These are phyloP conservation scores for Basipetospora chlamydospora DNA, from an alignment of 2,329 filamentous ascomycete species.

Conservation along the genomic window DNA sequence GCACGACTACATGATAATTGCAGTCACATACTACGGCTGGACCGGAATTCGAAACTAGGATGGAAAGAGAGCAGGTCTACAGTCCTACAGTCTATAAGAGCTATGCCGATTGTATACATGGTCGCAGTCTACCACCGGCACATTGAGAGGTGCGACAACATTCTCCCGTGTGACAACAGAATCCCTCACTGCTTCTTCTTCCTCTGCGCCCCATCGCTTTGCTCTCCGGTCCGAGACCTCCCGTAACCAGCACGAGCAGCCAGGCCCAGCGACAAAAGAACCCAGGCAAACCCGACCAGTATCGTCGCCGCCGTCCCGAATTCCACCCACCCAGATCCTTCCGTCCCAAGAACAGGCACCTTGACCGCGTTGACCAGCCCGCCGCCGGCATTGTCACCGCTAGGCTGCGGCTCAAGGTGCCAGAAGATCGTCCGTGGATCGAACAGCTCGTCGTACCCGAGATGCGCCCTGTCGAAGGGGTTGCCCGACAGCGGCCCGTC, in stretches of 20 bases:
- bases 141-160: too few relatives aligned
- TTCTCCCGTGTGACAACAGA: too few relatives aligned
- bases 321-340: constrained; percentile 30
- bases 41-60: too few relatives aligned
- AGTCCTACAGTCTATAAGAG: too few relatives aligned
- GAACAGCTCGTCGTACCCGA: constrained; percentile 81
- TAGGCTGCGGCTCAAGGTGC: constrained; percentile 49
- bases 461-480: constrained; percentile 69
- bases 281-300: constrained; percentile 52
- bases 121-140: too few relatives aligned
- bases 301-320: constrained; percentile 45
- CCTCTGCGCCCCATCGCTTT: not conserved
- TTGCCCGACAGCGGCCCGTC: constrained; percentile 56
- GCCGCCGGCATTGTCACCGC: not conserved
- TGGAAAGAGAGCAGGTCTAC: too few relatives aligned
- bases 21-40: too few relatives aligned
- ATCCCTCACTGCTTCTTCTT: constrained; percentile 6
- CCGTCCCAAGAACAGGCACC: constrained; percentile 51
- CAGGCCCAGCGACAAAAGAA: constrained; percentile 42
- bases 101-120: too few relatives aligned
- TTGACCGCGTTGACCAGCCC: constrained; percentile 37
- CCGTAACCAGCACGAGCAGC: not conserved
- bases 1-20: too few relatives aligned
- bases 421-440: constrained; percentile 67
- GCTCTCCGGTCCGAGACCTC: not conserved